Evolutionary conservation across 805 yeast species (phyloP), one percentile per base, ranked within the genome.

Genomic region (Wickerhamiella azyma): DNA sequence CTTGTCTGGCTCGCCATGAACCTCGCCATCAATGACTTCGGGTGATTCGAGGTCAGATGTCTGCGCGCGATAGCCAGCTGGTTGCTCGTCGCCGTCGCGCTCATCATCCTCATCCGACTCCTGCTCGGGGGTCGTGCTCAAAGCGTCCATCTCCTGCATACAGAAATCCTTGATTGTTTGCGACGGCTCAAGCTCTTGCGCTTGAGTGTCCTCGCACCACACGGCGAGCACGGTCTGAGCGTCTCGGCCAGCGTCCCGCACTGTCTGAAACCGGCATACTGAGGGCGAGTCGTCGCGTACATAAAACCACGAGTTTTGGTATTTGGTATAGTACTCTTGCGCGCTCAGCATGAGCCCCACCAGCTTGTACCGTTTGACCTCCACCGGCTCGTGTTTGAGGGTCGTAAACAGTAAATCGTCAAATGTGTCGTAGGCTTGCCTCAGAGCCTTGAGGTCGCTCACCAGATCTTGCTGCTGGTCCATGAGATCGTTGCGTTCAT

Each of bases 221-320:
- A 42, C 37, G 9, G 30, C 36, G 16, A 42, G 11, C 3, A 42
- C 16, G 13, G 26, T 26, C 24, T 21, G 17, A 9, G 29, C 33
- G 16, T 42, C 45, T n/a, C 32, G 28, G 26, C 19, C 29, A 14
- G 45, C 39, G 29, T 42, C 45, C 36, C 10, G 18, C 17, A 36
- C 45, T 8, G 45, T 42, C 10, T 36, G 29, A 13, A 42, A 42
- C 2, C 30, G 33, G 35, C 40, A 35, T 5, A 6, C 33, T 13
- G 35, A 24, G 35, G 45, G 45, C 19, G 11, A 17, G 19, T 28
- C 33, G 9, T 42, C 40, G 14, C 10, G 14, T 16, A 42, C 40
- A 13, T 42, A 35, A 18, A 36, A 42, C 45, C 45, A 42, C 16
- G 28, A 29, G 36, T 37, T 39, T 5, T 42, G 39, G 39, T 42